Evolutionary conservation across 768 basidiomycete species (phyloP), one percentile per base, ranked within the genome.

Genomic region (Amanita rimosa): DNA sequence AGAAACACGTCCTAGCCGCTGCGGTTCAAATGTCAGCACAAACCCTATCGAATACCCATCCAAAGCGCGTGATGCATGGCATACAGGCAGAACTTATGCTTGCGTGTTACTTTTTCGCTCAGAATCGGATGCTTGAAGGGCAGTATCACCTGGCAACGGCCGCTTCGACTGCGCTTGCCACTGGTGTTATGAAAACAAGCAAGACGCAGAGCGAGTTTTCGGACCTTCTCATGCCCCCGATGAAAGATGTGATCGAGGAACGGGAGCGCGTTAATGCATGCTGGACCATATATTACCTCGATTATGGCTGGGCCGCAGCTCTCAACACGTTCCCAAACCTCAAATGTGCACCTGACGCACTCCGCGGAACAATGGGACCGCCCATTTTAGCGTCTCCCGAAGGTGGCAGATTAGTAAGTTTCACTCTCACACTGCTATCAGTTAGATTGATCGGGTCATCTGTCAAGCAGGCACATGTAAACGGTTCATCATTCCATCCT

Each of bases 41-140:
- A 3, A 57, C 60, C 8, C 57, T 76, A 8, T 67, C 70, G 3
- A 61, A 64, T 6, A 52, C 49, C 1, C 74, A 78, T 29, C 68
- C 70, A 26, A 54, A 66, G 2, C 58, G 58, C 54, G 63, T 73
- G n/a, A 56, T 79, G 35, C 68, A 76, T 27, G 62, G 72, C 1
- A 64, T 79, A 11, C 78, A 79, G 53, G 66, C 73, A 1, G 73
- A 81, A 49, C 64, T 82, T 3, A 64, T 85, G 17, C 65, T 84
- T 17, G 62, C 75, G 1, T 67, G 68, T 47, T 81, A 76, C 54
- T 76, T 81, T 58, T 75, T 79, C 52, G 64, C 68, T 13, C 63
- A 67, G 19, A 76, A 73, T 19, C 65, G 77, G 17, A 57, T 68
- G 13, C 60, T 79, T 6, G 80, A 72, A 52, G 70, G 64, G 6